Evolutionary conservation across 805 yeast genomes (phyloP).

Genomic region (Kurtzmaniella cleridarum): DNA sequence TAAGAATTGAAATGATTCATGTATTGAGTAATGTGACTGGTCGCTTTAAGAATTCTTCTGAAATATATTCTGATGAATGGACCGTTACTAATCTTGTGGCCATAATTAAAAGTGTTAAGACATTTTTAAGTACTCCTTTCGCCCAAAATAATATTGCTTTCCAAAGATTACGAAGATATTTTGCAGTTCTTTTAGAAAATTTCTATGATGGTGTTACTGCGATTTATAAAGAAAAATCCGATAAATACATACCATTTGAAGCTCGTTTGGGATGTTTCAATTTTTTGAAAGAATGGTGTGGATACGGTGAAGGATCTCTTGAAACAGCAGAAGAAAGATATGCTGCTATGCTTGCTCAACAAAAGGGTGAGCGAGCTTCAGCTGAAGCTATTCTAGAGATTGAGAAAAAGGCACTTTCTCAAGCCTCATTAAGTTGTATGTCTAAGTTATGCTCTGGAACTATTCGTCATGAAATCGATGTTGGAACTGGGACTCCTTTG

Average conservation of each 20-base stretch:
- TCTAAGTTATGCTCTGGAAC: conserved; percentile 76
- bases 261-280: conserved; percentile 80
- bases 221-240: conserved; percentile 28
- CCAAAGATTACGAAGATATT: conserved; percentile 76
- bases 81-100: conserved; percentile 58
- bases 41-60: conserved; percentile 45
- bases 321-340: conserved; percentile 63
- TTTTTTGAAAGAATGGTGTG: conserved; percentile 91
- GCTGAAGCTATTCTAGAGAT: conserved; percentile 75
- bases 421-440: conserved; percentile 77
- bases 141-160: conserved; percentile 64
- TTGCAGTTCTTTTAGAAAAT: conserved; percentile 75
- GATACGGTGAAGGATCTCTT: conserved; percentile 64
- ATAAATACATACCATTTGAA: conserved; percentile 74
- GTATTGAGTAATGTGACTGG: conserved; percentile 65
- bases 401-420: conserved; percentile 64
- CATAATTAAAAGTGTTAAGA: conserved; percentile 57
- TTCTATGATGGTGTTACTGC: conserved; percentile 53
- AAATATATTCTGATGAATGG: conserved; percentile 60
- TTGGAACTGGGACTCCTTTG: conserved; percentile 26
- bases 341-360: conserved; percentile 41
- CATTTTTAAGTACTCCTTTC: conserved; percentile 48
- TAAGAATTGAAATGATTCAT: conserved; percentile 75
- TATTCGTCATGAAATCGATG: conserved; percentile 43
- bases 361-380: conserved; percentile 32